Evolutionary conservation across 2,329 filamentous ascomycete genomes (phyloP).

Genomic region (Pseudogymnoascus sp.): DNA sequence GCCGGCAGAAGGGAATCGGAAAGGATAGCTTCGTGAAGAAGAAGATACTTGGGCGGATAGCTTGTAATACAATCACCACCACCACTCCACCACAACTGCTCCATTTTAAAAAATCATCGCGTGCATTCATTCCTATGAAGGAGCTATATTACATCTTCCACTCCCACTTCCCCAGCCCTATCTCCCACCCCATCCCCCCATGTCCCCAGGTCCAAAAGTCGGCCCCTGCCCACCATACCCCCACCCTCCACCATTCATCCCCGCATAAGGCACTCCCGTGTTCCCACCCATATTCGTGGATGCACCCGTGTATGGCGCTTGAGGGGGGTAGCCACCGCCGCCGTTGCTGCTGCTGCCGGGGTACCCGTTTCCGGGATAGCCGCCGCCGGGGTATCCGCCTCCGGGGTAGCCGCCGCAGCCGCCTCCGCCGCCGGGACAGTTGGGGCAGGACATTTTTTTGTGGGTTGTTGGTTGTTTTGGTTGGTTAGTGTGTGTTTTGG

Average conservation of each 20-base stretch:
- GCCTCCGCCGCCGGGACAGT: background rate
- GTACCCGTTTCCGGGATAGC: background rate
- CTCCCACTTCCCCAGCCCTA: background rate
- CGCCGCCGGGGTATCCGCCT: background rate
- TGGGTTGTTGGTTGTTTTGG: background rate
- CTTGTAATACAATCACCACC: slow-evolving; percentile 1
- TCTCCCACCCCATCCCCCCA: background rate
- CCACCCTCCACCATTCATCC: background rate
- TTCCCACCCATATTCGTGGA: background rate
- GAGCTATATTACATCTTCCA: background rate
- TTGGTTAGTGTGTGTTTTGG: background rate
- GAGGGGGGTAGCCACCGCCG: background rate
- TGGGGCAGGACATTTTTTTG: background rate
- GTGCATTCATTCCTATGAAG: background rate
- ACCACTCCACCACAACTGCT: background rate
- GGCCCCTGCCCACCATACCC: background rate
- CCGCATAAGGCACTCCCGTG: background rate
- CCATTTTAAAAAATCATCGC: background rate
- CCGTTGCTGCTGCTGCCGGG: background rate
- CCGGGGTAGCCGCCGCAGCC: background rate
- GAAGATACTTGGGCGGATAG: background rate
- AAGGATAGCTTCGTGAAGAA: background rate
- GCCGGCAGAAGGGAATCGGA: background rate
- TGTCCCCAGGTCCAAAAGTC: background rate
- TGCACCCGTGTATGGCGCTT: background rate